These are phyloP conservation scores for Aspergillus alliaceus DNA, from an alignment of 2,329 filamentous ascomycete species.

Conservation along the genomic window DNA sequence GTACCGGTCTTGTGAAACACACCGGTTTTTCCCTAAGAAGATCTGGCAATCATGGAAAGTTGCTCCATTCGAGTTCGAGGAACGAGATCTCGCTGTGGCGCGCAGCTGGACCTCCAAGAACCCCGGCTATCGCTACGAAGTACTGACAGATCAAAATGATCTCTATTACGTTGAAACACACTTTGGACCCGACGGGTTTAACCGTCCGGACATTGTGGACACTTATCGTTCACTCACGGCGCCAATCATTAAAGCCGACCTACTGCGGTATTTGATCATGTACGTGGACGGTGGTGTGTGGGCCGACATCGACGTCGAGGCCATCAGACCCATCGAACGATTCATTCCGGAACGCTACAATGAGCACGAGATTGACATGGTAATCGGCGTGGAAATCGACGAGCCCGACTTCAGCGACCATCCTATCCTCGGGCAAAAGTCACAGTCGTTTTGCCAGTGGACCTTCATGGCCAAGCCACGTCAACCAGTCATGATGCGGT, in stretches of 20 bases:
- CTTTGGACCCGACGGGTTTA: constrained; percentile 64
- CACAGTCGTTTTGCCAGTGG: constrained; percentile 72
- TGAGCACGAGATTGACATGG: constrained; percentile 66
- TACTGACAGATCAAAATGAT: constrained; percentile 68
- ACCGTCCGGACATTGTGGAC: constrained; percentile 65
- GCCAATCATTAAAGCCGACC: constrained; percentile 66
- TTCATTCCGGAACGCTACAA: constrained; percentile 66
- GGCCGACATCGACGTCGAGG: constrained; percentile 61
- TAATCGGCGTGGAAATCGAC: constrained; percentile 71
- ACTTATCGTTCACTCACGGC: constrained; percentile 61
- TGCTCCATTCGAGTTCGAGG: constrained; percentile 65
- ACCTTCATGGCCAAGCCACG: constrained; percentile 70
- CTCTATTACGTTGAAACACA: constrained; percentile 67
- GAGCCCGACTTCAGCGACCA: constrained; percentile 65
- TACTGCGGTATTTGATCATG: constrained; percentile 67
- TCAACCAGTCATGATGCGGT: constrained; percentile 65
- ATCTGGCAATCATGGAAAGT: constrained; percentile 80
- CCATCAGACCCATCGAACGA: constrained; percentile 52
- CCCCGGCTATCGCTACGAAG: constrained; percentile 66
- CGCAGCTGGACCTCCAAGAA: constrained; percentile 68
- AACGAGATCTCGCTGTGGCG: constrained; percentile 60
- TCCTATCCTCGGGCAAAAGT: constrained; percentile 67
- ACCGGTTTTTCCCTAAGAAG: constrained; percentile 58
- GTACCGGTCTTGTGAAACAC: not conserved
- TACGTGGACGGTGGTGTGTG: constrained; percentile 65